phyloP scores from a whole-genome alignment of 441 rosid species.

The Gossypium armourianum region DNA sequence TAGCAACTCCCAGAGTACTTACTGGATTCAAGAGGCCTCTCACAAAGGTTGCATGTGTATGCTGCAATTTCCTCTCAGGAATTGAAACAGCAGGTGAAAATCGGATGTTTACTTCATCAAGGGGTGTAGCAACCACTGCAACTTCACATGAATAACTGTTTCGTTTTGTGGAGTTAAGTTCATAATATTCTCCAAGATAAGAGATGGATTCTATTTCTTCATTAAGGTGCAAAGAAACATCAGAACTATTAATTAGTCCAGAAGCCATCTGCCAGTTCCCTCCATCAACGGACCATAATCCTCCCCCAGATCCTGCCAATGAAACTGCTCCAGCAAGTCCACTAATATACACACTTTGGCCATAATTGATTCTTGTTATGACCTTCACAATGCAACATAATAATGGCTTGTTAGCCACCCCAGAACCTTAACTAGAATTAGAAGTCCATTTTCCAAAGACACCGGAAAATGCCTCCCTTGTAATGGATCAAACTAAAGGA shows the following conservation, averaged over 20 bases:
- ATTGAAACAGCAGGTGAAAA: conserved; percentile 53
- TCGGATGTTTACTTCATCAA: conserved; percentile 58
- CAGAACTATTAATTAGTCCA: conserved; percentile 54
- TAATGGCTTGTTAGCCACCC: not conserved
- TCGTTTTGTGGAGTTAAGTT: conserved; percentile 64
- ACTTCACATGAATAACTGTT: conserved; percentile 52
- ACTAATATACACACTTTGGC: conserved; percentile 65
- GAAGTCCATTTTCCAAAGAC: not conserved
- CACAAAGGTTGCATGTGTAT: conserved; percentile 75
- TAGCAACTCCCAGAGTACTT: conserved; percentile 21
- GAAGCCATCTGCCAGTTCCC: conserved; percentile 93
- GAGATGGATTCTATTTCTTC: conserved; percentile 62
- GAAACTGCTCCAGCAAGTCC: conserved; percentile 96
- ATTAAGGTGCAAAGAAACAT: conserved; percentile 50
- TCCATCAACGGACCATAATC: conserved; percentile 76
- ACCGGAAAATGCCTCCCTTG: not conserved
- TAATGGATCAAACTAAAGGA: not conserved
- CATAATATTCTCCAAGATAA: conserved; percentile 45
- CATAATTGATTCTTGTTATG: conserved; percentile 80
- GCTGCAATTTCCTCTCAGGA: conserved; percentile 70
- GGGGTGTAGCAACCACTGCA: conserved; percentile 58
- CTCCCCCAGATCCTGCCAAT: conserved; percentile 79
- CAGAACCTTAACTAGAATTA: conserved; percentile 3
- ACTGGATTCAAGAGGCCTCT: conserved; percentile 79
- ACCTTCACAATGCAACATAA: conserved; percentile 36